Conservation (phyloP, 2,329 filamentous ascomycete genomes). For the Drechslerella coelobrocha region DNA sequence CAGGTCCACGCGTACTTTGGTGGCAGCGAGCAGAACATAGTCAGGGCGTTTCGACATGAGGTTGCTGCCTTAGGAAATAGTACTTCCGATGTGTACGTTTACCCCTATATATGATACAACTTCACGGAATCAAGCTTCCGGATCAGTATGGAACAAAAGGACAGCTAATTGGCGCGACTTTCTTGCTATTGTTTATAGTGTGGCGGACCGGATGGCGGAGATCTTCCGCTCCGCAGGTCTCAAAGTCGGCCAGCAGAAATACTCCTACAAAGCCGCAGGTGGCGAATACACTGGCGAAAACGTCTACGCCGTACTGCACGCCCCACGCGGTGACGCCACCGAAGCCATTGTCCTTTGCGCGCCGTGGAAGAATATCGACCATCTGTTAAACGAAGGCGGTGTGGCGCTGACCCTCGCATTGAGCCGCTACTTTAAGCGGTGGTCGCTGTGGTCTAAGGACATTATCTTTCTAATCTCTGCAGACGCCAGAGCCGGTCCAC, state of each 20-base stretch:
- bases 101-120: conserved; percentile 26
- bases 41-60: conserved; percentile 87
- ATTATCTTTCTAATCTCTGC: conserved; percentile 90
- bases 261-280: conserved; percentile 81
- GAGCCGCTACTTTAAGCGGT: conserved; percentile 93
- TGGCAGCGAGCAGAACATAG: conserved; percentile 93
- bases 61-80: conserved; percentile 68
- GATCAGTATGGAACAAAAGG: neutral
- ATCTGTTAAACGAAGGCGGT: conserved; percentile 81
- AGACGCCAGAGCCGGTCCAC: conserved; percentile 86
- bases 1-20: conserved; percentile 98
- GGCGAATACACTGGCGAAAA: conserved; percentile 80
- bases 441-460: conserved; percentile 99
- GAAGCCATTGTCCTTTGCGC: conserved; percentile 94
- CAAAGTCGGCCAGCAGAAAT: conserved; percentile 87
- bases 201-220: conserved; percentile 74
- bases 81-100: conserved; percentile 49
- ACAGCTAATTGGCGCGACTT: too few relatives aligned
- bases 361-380: conserved; percentile 82
- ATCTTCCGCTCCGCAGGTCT: conserved; percentile 80
- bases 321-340: conserved; percentile 91
- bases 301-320: conserved; percentile 89
- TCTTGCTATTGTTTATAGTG: too few relatives aligned
- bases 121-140: conserved; percentile 44
- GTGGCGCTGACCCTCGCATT: conserved; percentile 85